Conservation (phyloP, 495 filamentous ascomycete genomes). For the Penicillium lagena region DNA sequence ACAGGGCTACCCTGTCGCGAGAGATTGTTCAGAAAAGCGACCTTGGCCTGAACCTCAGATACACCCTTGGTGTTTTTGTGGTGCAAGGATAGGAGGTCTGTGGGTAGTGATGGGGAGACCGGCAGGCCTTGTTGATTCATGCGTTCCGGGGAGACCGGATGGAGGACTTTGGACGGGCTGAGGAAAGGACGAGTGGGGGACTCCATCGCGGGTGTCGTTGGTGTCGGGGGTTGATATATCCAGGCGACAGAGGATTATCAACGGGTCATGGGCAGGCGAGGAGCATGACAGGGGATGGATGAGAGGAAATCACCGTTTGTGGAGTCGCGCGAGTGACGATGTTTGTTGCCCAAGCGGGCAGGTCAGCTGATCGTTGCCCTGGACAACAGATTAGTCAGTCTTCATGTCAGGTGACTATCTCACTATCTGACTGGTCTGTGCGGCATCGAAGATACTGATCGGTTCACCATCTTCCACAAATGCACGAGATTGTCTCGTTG, state of each 20-base stretch:
- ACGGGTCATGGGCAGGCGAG: conserved; percentile 3
- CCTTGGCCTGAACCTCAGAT: conserved; percentile 82
- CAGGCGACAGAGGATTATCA: conserved; percentile 4
- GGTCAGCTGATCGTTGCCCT: conserved; percentile 35
- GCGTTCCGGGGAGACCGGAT: conserved; percentile 71
- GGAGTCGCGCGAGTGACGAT: conserved; percentile 25
- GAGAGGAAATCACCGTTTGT: conserved; percentile 15
- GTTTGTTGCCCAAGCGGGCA: conserved; percentile 27
- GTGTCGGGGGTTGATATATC: conserved; percentile 3
- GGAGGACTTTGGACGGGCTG: conserved; percentile 57
- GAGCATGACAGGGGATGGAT: conserved; percentile 13
- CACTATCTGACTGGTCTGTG: conserved; percentile 3
- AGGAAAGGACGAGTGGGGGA: conserved; percentile 36
- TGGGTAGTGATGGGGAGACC: conserved; percentile 46
- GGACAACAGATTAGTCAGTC: conserved; percentile 12
- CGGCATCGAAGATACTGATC: background rate
- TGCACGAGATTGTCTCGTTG: conserved; percentile 95
- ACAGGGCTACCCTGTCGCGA: conserved; percentile 53
- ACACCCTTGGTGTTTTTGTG: conserved; percentile 36
- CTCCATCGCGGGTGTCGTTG: conserved; percentile 26
- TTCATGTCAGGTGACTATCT: too few species aligned
- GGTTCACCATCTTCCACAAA: conserved; percentile 20
- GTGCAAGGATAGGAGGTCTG: conserved; percentile 32
- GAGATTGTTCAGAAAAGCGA: conserved; percentile 74
- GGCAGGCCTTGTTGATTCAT: conserved; percentile 62